These are phyloP conservation scores for Cladophialophora carrionii DNA, from an alignment of 2,329 filamentous ascomycete genomes.

Conservation along the genomic window DNA sequence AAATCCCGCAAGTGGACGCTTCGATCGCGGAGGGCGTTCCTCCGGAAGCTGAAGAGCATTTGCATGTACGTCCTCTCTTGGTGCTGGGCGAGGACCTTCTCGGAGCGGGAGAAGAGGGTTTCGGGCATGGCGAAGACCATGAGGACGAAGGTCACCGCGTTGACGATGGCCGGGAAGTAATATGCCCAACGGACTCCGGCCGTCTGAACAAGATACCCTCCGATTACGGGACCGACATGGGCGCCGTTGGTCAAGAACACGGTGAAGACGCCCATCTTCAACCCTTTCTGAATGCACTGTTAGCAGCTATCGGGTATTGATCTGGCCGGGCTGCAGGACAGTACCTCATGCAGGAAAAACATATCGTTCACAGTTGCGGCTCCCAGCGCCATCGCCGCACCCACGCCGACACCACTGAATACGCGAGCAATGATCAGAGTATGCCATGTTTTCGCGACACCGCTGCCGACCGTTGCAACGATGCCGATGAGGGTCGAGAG, in stretches of 20 bases:
- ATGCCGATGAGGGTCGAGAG: conserved; percentile 40
- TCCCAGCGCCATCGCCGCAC: conserved; percentile 24
- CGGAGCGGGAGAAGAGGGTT: conserved; percentile 19
- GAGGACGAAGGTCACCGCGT: conserved; percentile 26
- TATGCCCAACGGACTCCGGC: conserved; percentile 32
- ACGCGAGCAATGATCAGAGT: conserved; percentile 13
- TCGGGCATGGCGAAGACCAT: conserved; percentile 29
- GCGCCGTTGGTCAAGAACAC: conserved; percentile 21
- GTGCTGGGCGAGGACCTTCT: conserved; percentile 14
- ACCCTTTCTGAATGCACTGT: background rate
- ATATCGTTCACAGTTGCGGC: conserved; percentile 21
- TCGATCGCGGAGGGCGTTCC: conserved; percentile 12
- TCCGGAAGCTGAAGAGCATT: conserved; percentile 21
- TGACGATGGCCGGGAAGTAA: conserved; percentile 25
- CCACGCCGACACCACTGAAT: conserved; percentile 15
- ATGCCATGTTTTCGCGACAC: conserved; percentile 12
- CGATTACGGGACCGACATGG: conserved; percentile 17
- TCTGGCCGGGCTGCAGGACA: background rate
- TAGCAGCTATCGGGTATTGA: background rate
- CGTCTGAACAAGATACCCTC: conserved; percentile 33
- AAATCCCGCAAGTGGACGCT: conserved; percentile 33
- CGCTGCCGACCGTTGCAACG: conserved; percentile 36
- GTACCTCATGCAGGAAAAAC: conserved; percentile 21
- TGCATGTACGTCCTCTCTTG: conserved; percentile 18
- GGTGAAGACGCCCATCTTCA: conserved; percentile 19